phyloP scores from a whole-genome alignment of 345 rosid genomes.

The Hibiscus tridactylites region DNA sequence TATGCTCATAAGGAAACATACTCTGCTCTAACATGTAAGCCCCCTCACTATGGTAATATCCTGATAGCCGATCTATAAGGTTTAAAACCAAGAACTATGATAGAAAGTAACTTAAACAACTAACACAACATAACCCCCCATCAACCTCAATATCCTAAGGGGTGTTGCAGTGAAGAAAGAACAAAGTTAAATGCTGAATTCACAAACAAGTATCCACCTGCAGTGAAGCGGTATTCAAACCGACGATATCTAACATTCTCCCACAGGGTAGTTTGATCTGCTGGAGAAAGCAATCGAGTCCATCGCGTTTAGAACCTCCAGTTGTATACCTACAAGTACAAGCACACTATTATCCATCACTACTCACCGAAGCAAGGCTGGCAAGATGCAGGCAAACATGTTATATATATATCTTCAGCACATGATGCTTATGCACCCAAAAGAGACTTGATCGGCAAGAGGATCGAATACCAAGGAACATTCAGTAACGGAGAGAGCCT shows the following conservation, averaged over 20 bases:
- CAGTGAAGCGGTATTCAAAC: slow-evolving; percentile 31
- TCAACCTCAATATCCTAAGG: not conserved
- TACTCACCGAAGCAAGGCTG: slow-evolving; percentile 7
- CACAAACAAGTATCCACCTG: slow-evolving; percentile 21
- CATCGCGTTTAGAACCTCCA: slow-evolving; percentile 27
- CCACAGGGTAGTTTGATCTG: slow-evolving; percentile 34
- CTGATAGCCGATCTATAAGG: not conserved
- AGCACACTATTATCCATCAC: slow-evolving; percentile 15
- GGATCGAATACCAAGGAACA: slow-evolving; percentile 54
- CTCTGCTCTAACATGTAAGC: not conserved
- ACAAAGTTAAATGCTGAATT: not conserved
- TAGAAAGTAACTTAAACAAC: not conserved
- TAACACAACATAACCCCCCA: not conserved
- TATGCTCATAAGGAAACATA: not conserved
- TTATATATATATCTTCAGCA: not conserved
- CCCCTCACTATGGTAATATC: not conserved
- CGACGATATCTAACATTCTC: slow-evolving; percentile 39
- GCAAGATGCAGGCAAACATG: slow-evolving; percentile 1
- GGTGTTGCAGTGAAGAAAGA: not conserved
- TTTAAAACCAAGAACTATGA: not conserved
- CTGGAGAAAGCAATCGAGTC: slow-evolving; percentile 27
- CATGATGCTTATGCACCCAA: slow-evolving; percentile 13
- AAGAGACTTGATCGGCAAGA: slow-evolving; percentile 8
- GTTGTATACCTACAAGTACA: slow-evolving; percentile 44
- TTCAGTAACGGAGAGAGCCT: slow-evolving; percentile 26